phyloP scores from a whole-genome alignment of 1,284 basidiomycete genomes.

The Apiotrichum laibachii region DNA sequence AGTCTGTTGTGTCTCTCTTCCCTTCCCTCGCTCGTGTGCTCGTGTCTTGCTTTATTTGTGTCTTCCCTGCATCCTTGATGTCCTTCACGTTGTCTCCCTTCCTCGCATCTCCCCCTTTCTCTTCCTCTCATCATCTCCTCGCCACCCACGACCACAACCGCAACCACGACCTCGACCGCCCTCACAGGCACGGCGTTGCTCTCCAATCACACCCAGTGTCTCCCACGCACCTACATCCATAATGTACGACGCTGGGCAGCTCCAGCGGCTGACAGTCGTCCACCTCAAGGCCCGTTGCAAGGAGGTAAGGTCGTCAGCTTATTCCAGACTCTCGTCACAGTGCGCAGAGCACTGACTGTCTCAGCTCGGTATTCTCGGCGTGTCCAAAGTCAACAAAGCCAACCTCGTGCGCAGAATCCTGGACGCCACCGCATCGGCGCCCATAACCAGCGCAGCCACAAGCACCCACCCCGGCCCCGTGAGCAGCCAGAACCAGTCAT shows the following conservation, averaged over 20 bases:
- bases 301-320: conserved; percentile 22
- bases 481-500: not conserved
- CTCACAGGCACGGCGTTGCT: not conserved
- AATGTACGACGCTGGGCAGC: not conserved
- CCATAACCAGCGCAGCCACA: not conserved
- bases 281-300: conserved; percentile 35
- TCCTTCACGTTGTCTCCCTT: too few species aligned
- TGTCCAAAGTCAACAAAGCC: conserved; percentile 36
- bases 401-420: conserved; percentile 28
- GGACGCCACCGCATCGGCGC: not conserved
- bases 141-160: too few species aligned
- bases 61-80: too few species aligned
- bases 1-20: too few species aligned
- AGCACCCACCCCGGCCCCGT: not conserved
- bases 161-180: too few species aligned
- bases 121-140: too few species aligned
- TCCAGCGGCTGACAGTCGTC: conserved; percentile 25
- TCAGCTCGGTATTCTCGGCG: conserved; percentile 30
- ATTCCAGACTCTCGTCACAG: not conserved
- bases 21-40: too few species aligned
- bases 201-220: not conserved
- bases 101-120: too few species aligned
- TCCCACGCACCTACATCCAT: not conserved
- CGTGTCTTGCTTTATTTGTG: too few species aligned
- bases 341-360: not conserved